These are phyloP conservation scores for Pestalotiopsis sp. DNA, from an alignment of 2,329 filamentous ascomycete species.

Conservation along the genomic window DNA sequence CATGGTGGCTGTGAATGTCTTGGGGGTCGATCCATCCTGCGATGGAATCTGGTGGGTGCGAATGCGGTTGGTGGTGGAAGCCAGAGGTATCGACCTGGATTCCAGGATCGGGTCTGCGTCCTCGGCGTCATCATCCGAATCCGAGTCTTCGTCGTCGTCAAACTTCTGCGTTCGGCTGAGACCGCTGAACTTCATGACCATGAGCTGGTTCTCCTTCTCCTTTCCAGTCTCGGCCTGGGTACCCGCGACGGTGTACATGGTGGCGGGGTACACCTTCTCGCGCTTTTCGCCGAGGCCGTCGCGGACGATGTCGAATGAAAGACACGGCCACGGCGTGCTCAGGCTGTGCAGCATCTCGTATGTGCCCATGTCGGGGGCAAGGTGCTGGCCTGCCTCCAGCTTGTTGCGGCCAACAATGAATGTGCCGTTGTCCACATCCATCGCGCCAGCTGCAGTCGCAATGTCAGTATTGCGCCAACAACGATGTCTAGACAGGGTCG, in stretches of 20 bases:
- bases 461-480: background rate
- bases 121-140: conserved; percentile 75
- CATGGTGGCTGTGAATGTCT: conserved; percentile 87
- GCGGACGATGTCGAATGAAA: conserved; percentile 90
- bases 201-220: conserved; percentile 84
- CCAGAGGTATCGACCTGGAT: conserved; percentile 83
- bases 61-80: conserved; percentile 90
- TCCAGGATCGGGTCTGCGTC: conserved; percentile 87
- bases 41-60: conserved; percentile 79
- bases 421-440: conserved; percentile 85
- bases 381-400: conserved; percentile 84
- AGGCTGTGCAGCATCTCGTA: conserved; percentile 98
- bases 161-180: conserved; percentile 82
- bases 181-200: conserved; percentile 95
- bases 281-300: conserved; percentile 86
- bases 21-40: conserved; percentile 69
- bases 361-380: conserved; percentile 88
- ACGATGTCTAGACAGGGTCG: background rate
- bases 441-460: conserved; percentile 56
- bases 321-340: conserved; percentile 92
- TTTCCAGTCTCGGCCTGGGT: conserved; percentile 82
- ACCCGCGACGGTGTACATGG: conserved; percentile 90
- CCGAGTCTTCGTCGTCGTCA: conserved; percentile 65
- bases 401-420: conserved; percentile 96
- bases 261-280: conserved; percentile 84